These are phyloP conservation scores for Gynandropsis gynandra DNA, from an alignment of 345 rosid species.

Conservation along the genomic window DNA sequence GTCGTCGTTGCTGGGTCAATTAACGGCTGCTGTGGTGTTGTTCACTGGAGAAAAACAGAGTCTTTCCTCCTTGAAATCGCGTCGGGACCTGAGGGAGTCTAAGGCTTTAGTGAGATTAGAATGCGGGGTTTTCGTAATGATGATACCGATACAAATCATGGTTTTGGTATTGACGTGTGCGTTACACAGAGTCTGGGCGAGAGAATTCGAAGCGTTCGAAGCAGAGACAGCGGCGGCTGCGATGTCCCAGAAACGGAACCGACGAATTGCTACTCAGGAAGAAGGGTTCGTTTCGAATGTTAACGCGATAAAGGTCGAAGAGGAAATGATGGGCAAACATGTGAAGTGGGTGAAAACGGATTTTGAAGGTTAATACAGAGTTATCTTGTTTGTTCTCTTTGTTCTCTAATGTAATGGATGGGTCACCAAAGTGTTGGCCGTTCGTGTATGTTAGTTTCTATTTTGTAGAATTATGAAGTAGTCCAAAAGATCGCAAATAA, in stretches of 20 bases:
- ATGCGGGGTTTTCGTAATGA: slow-evolving; percentile 52
- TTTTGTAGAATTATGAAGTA: no score
- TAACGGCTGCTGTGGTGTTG: slow-evolving; percentile 31
- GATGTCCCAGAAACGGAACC: slow-evolving; percentile 36
- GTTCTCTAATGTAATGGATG: no score
- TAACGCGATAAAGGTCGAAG: slow-evolving; percentile 40
- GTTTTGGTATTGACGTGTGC: slow-evolving; percentile 43
- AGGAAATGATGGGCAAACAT: slow-evolving; percentile 38
- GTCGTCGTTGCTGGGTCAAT: slow-evolving; percentile 40
- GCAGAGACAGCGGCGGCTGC: slow-evolving; percentile 35
- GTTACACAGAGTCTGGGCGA: slow-evolving; percentile 44
- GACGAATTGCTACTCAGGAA: slow-evolving; percentile 38
- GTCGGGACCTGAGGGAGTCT: slow-evolving; percentile 45
- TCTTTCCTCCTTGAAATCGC: slow-evolving; percentile 39
- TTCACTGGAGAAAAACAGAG: slow-evolving; percentile 43
- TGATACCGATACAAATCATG: slow-evolving; percentile 37
- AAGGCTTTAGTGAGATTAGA: slow-evolving; percentile 56
- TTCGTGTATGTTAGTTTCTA: no score
- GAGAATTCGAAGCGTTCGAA: slow-evolving; percentile 45
- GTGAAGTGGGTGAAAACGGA: slow-evolving; percentile 50
- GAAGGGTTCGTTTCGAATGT: slow-evolving; percentile 47
- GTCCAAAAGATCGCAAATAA: no score
- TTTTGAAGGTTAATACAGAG: slow-evolving; percentile 34
- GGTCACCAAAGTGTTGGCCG: no score
- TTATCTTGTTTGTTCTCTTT: no score